Evolutionary conservation across 225 moss, liverwort and hornwort species (phyloP).

Genomic region (Polytrichum formosum): DNA sequence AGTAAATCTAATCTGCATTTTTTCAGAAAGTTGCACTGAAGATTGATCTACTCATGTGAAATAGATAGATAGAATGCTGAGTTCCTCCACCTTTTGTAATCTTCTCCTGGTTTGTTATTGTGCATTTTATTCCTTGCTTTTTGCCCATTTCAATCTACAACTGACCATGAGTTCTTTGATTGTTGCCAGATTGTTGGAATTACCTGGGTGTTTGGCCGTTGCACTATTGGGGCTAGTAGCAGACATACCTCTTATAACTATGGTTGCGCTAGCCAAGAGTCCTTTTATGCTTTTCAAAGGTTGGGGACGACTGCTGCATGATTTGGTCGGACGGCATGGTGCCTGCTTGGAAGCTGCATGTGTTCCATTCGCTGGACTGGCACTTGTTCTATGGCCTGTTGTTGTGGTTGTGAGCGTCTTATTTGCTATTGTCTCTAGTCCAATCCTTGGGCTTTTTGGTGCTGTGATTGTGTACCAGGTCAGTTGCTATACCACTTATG

Average conservation of each 20-base stretch:
- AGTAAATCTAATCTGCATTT: too few relatives aligned
- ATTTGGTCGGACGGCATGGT: slow-evolving; percentile 61
- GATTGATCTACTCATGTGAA: too few relatives aligned
- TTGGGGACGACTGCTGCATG: slow-evolving; percentile 65
- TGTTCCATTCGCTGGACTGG: slow-evolving; percentile 72
- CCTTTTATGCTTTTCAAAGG: slow-evolving; percentile 77
- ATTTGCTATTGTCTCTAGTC: slow-evolving; percentile 46
- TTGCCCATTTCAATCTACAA: not conserved
- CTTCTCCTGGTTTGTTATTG: too few relatives aligned
- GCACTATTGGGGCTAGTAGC: slow-evolving; percentile 57
- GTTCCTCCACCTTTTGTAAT: too few relatives aligned
- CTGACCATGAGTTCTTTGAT: slow-evolving; percentile 8
- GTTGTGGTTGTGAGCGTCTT: slow-evolving; percentile 56
- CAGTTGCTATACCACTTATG: not conserved
- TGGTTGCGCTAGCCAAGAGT: slow-evolving; percentile 53
- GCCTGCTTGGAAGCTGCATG: slow-evolving; percentile 69
- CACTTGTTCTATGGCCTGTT: slow-evolving; percentile 67
- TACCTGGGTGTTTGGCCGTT: slow-evolving; percentile 60
- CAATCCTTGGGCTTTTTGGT: slow-evolving; percentile 71
- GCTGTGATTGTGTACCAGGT: slow-evolving; percentile 83
- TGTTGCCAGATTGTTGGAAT: slow-evolving; percentile 49
- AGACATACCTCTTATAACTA: slow-evolving; percentile 56
- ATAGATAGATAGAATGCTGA: too few relatives aligned
- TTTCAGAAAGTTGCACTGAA: too few relatives aligned
- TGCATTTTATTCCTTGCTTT: too few relatives aligned